Conservation (phyloP, 352 stramenopile genomes). For the Phytophthora sansomeana region DNA sequence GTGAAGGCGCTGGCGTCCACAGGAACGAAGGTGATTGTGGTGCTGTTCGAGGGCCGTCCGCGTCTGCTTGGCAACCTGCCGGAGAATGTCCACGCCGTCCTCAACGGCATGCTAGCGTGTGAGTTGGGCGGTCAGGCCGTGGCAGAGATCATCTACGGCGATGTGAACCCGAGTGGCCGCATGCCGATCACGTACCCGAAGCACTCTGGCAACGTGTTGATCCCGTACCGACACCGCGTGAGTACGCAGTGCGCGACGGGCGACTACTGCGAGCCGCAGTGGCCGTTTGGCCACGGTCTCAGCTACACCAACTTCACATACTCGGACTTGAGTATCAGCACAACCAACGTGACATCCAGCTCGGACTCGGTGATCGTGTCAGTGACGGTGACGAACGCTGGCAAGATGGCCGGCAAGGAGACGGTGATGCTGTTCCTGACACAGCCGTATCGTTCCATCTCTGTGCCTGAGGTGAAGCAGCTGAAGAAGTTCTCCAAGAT, state of each 20-base stretch:
- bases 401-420: slow-evolving; percentile 7
- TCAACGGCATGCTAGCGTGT: slow-evolving; percentile 59
- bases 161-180: slow-evolving; percentile 12
- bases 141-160: slow-evolving; percentile 18
- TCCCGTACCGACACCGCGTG: slow-evolving; percentile 2
- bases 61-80: slow-evolving; percentile 63
- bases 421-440: slow-evolving; percentile 17
- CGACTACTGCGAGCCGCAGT: slow-evolving; percentile 42
- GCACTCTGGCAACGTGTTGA: background rate
- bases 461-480: slow-evolving; percentile 22
- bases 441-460: slow-evolving; percentile 23
- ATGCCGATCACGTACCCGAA: slow-evolving; percentile 19
- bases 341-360: slow-evolving; percentile 7
- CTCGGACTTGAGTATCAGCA: slow-evolving; percentile 41
- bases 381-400: slow-evolving; percentile 17
- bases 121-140: slow-evolving; percentile 45
- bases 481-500: slow-evolving; percentile 23
- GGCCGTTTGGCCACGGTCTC: slow-evolving; percentile 58
- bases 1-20: slow-evolving; percentile 20
- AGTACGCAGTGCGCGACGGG: slow-evolving; percentile 15
- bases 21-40: slow-evolving; percentile 72
- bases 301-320: slow-evolving; percentile 71
- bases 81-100: slow-evolving; percentile 62
- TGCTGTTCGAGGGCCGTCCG: slow-evolving; percentile 78
- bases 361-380: slow-evolving; percentile 22